phyloP scores from a whole-genome alignment of 371 early-diverging fungal genomes.

The Chytridium lagenaria region DNA sequence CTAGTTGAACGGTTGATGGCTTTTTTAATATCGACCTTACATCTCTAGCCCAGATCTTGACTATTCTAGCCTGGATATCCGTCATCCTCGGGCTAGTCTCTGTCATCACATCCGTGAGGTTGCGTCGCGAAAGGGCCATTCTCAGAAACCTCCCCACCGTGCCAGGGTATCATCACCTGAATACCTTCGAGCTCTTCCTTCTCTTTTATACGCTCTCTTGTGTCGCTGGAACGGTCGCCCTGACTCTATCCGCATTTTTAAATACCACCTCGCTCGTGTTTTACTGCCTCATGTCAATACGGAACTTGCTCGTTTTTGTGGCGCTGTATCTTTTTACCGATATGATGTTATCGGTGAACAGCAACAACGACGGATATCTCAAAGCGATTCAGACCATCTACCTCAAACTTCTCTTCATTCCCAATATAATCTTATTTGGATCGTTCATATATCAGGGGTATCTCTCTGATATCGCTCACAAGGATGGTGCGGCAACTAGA shows the following conservation, averaged over 20 bases:
- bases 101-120: not conserved
- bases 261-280: not conserved
- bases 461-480: not conserved
- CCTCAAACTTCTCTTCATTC: not conserved
- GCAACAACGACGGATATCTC: not conserved
- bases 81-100: not conserved
- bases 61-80: not conserved
- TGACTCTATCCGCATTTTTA: not conserved
- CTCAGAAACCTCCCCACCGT: not conserved
- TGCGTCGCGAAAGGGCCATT: not conserved
- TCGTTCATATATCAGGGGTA: constrained; percentile 9
- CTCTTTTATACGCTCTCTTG: constrained; percentile 2
- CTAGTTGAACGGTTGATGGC: too few relatives aligned
- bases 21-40: not conserved
- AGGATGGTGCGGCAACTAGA: not conserved
- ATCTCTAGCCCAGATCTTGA: not conserved
- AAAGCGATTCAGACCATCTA: not conserved
- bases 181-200: constrained; percentile 7
- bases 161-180: not conserved
- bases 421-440: not conserved
- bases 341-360: not conserved
- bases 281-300: not conserved
- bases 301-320: not conserved
- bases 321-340: not conserved
- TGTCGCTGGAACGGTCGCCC: not conserved